phyloP scores from a whole-genome alignment of 2,329 filamentous ascomycete genomes.

The Curvularia eragrostidis region DNA sequence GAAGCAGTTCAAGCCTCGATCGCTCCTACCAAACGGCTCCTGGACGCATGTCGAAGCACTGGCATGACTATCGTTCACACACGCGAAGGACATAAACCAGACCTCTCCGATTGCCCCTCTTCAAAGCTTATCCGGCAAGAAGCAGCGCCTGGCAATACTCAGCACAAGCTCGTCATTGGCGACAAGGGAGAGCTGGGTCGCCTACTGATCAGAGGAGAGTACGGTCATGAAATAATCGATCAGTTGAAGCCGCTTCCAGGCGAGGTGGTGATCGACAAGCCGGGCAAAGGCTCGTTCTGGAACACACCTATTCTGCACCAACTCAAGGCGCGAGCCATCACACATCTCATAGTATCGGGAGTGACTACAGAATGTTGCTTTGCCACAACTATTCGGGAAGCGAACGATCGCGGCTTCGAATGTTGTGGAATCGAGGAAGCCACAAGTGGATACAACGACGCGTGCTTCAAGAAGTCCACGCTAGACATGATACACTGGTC shows the following conservation, averaged over 20 bases:
- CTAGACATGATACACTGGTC: conserved; percentile 60
- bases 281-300: conserved; percentile 67
- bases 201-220: conserved; percentile 61
- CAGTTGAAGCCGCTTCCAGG: conserved; percentile 59
- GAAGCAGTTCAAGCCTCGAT: conserved; percentile 50
- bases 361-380: conserved; percentile 68
- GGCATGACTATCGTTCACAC: conserved; percentile 59
- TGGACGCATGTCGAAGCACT: conserved; percentile 52
- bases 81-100: conserved; percentile 58
- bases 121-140: conserved; percentile 60
- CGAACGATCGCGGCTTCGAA: conserved; percentile 67
- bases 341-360: conserved; percentile 64
- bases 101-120: conserved; percentile 61
- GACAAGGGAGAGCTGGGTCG: conserved; percentile 62
- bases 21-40: conserved; percentile 51
- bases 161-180: conserved; percentile 58
- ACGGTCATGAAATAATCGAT: conserved; percentile 63
- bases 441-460: conserved; percentile 58
- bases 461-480: conserved; percentile 55
- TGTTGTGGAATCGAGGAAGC: conserved; percentile 58
- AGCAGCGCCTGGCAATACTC: conserved; percentile 54
- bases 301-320: conserved; percentile 61
- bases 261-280: conserved; percentile 65
- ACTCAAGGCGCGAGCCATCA: conserved; percentile 62
- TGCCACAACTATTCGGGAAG: conserved; percentile 62